These are phyloP conservation scores for Fremontodendron californicum DNA, from an alignment of 345 rosid species.

Conservation along the genomic window DNA sequence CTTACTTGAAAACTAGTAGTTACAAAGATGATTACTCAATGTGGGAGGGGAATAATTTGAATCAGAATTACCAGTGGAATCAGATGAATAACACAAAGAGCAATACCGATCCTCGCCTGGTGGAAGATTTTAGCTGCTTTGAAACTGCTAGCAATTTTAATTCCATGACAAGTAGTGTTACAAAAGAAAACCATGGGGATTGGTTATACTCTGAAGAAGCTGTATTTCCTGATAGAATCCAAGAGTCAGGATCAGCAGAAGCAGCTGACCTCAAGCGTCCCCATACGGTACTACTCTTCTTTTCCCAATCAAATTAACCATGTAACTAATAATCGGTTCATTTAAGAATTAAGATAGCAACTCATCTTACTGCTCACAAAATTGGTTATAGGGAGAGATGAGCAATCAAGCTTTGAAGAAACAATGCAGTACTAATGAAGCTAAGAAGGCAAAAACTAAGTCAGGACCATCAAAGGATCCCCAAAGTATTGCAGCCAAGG, in stretches of 20 bases:
- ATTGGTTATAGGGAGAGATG: slow-evolving; percentile 44
- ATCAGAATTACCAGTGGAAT: slow-evolving; percentile 24
- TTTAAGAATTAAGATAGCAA: neutral
- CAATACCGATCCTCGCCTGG: slow-evolving; percentile 29
- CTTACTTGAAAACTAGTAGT: neutral
- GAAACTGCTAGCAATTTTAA: slow-evolving; percentile 33
- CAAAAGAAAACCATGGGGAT: slow-evolving; percentile 35
- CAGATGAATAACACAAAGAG: slow-evolving; percentile 35
- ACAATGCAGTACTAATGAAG: slow-evolving; percentile 32
- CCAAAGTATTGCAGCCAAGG: slow-evolving; percentile 95
- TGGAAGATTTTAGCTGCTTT: slow-evolving; percentile 33
- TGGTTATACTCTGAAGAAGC: slow-evolving; percentile 62
- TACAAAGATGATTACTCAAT: slow-evolving; percentile 21
- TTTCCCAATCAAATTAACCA: neutral
- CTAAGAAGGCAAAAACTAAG: slow-evolving; percentile 51
- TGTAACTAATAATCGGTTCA: neutral
- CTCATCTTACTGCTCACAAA: neutral
- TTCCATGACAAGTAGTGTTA: slow-evolving; percentile 14
- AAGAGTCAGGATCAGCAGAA: slow-evolving; percentile 37
- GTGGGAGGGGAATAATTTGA: slow-evolving; percentile 36
- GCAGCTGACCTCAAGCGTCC: slow-evolving; percentile 53
- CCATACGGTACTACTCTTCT: slow-evolving; percentile 27
- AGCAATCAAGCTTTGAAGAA: slow-evolving; percentile 50
- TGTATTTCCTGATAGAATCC: slow-evolving; percentile 36
- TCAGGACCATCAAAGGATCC: slow-evolving; percentile 62